A percentile compares a stretch with the other conserved stretches of the same genome.
Conservation (phyloP, 169 alveolate genomes). For the Plasmodium relictum region DNA sequence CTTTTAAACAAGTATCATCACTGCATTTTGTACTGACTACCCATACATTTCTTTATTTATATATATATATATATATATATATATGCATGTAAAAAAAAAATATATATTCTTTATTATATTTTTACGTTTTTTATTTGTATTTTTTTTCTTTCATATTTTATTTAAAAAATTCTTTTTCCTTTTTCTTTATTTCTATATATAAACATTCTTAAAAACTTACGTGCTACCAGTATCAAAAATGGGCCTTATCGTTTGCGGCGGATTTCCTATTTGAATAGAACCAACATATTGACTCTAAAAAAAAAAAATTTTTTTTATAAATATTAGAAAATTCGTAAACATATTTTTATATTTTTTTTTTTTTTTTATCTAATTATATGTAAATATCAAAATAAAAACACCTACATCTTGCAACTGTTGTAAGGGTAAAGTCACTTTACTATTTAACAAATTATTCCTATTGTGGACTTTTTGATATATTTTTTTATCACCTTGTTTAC, state of each 20-base stretch:
- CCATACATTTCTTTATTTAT: constrained; percentile 80
- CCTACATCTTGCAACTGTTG: constrained; percentile 63
- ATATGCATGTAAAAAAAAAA: not conserved
- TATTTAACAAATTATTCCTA: constrained; percentile 1
- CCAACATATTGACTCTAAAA: constrained; percentile 83
- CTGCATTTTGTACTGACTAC: constrained; percentile 81
- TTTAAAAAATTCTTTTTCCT: constrained; percentile 53
- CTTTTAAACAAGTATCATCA: constrained; percentile 82
- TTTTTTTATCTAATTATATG: not conserved
- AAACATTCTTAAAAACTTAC: constrained; percentile 48
- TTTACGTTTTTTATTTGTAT: constrained; percentile 77
- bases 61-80: not conserved
- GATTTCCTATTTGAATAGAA: constrained; percentile 84
- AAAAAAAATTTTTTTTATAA: not conserved
- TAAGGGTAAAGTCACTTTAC: constrained; percentile 44
- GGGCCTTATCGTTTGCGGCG: constrained; percentile 87
- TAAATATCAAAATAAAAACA: not conserved
- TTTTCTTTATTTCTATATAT: not conserved
- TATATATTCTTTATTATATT: constrained; percentile 64
- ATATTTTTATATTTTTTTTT: not conserved
- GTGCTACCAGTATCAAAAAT: constrained; percentile 92
- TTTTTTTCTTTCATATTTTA: constrained; percentile 75
- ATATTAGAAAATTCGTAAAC: not conserved
- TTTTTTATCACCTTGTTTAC: not conserved
- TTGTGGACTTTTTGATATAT: not conserved